Evolutionary conservation across 371 early-diverging fungal genomes (phyloP), one percentile per base, ranked within the genome.

Genomic region (Mucor saturninus): DNA sequence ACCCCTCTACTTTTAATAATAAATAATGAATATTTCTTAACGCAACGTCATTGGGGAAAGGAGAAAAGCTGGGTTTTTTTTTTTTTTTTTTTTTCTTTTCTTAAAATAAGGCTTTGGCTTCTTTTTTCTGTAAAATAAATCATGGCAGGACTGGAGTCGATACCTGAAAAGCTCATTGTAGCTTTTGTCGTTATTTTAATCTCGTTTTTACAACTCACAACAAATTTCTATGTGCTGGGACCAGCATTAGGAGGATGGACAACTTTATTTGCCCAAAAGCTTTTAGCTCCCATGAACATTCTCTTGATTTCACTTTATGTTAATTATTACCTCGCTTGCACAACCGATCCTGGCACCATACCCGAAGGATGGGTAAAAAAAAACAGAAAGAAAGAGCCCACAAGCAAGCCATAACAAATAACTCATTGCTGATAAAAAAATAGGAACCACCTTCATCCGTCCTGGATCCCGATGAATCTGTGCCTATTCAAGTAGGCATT

Each of bases 241-340:
- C 70, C 70, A 45, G 65, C 65, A 9, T 46, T 70, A 15, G 70
- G 70, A n/a, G 70, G 70, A 13, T 71, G 67, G 72, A 35, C 54
- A 2, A 64, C 59, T 6, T 15, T 54, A 1, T 48, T 37, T 32
- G 56, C 67, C 8, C 40, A 77, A 38, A 61, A 81, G 43, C 73
- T 81, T 15, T 75, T 87, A 21, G 71, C 65, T 13, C 82, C 83
- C 4, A 87, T 92, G 79, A 85, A 90, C 58, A 46, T 83, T n/a
- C 57, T 72, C 31, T 76, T 90, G 4, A 63, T 86, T 35, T 75
- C 84, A 9, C 74, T 91, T 7, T 86, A 83, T 74, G 65, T 82
- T 67, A 91, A 95, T 81, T 96, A 95, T 74, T 89, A 83, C 61
- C 76, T 91, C 14, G 91, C 91, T 5, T 84, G 84, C 52, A 69